A percentile compares a stretch with the other conserved stretches of the same genome.
Evolutionary conservation across 2,329 filamentous ascomycete genomes (phyloP).

Genomic region (Pseudogymnoascus sp.): DNA sequence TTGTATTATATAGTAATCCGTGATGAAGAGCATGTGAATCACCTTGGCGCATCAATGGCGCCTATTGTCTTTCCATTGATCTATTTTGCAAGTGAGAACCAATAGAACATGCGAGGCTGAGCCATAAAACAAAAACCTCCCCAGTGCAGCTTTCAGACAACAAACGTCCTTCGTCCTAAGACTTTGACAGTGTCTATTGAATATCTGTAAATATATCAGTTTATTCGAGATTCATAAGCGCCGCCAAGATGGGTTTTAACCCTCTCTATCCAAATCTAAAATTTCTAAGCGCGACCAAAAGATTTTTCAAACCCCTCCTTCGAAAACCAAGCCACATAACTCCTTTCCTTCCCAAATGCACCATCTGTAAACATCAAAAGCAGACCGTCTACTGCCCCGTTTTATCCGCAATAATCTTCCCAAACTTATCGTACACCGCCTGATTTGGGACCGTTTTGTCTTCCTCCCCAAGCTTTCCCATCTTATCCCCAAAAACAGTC

Average conservation of each 20-base stretch:
- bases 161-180: not conserved
- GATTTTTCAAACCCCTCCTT: not conserved
- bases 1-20: not conserved
- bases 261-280: not conserved
- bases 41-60: not conserved
- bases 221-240: not conserved
- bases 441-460: conserved; percentile 16
- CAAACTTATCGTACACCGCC: conserved; percentile 32
- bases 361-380: not conserved
- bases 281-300: not conserved
- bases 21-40: not conserved
- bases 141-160: not conserved
- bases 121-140: not conserved
- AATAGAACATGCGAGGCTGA: not conserved
- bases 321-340: not conserved
- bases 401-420: conserved; percentile 28
- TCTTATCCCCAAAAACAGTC: conserved; percentile 39
- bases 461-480: conserved; percentile 34
- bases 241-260: not conserved
- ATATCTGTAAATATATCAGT: not conserved
- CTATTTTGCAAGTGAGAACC: not conserved
- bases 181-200: not conserved
- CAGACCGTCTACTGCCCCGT: not conserved
- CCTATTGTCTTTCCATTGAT: not conserved
- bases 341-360: not conserved